phyloP scores from a whole-genome alignment of 257 asterid species.

The Scutellaria barbata region DNA sequence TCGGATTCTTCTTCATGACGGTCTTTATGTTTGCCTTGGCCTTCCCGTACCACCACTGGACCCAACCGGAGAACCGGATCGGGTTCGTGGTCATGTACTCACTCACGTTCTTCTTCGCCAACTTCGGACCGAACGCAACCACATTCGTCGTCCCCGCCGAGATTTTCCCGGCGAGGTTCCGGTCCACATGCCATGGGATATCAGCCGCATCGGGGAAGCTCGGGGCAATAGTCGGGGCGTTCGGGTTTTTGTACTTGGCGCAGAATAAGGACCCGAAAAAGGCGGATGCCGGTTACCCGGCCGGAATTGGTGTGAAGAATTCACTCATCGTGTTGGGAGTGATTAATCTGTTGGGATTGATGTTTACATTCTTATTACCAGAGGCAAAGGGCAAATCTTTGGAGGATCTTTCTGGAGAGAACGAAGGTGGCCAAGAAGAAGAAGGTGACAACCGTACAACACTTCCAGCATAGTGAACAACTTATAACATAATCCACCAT shows the following conservation, averaged over 20 bases:
- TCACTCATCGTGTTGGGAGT: too few species aligned
- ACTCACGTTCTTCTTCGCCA: slow-evolving; percentile 2
- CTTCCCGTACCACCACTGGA: slow-evolving; percentile 67
- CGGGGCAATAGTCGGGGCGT: slow-evolving; percentile 76
- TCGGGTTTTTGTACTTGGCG: slow-evolving; percentile 66
- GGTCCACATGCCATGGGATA: slow-evolving; percentile 76
- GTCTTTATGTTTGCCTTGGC: slow-evolving; percentile 65
- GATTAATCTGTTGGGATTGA: slow-evolving; percentile 48
- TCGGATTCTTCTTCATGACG: slow-evolving; percentile 69
- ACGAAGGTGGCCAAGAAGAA: neutral
- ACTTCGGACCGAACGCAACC: slow-evolving; percentile 36
- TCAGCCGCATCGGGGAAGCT: slow-evolving; percentile 70
- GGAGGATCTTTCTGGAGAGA: slow-evolving; percentile 43
- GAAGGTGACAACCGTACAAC: neutral
- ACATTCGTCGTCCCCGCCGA: slow-evolving; percentile 75
- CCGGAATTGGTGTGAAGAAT: too few species aligned
- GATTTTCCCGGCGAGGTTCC: slow-evolving; percentile 68
- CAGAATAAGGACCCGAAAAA: slow-evolving; percentile 56
- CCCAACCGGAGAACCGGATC: slow-evolving; percentile 45
- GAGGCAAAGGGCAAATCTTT: slow-evolving; percentile 61
- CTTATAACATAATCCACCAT: too few species aligned
- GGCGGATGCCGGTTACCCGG: slow-evolving; percentile 51
- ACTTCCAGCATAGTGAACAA: too few species aligned
- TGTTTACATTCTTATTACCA: slow-evolving; percentile 68
- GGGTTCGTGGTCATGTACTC: slow-evolving; percentile 62